Conservation (phyloP, 768 basidiomycete genomes). For the Boletus subcaerulescens region DNA sequence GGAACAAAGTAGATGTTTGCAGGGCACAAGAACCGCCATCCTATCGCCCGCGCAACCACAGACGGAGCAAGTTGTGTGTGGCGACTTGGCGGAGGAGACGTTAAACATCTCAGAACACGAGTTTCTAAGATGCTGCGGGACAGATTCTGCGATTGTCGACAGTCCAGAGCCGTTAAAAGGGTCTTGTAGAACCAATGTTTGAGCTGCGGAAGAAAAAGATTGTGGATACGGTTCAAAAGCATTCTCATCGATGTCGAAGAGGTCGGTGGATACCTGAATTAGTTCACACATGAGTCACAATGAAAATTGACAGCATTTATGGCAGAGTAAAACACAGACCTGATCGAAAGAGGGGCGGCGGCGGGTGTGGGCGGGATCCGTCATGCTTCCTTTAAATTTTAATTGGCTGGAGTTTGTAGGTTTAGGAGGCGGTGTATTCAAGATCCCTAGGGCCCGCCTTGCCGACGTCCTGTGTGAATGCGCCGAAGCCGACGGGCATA, state of each 20-base stretch:
- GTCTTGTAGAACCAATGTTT: slow-evolving; percentile 39
- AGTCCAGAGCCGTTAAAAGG: slow-evolving; percentile 39
- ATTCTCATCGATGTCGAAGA: slow-evolving; percentile 77
- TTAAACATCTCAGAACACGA: slow-evolving; percentile 25
- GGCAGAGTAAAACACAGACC: slow-evolving; percentile 28
- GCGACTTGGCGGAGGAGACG: slow-evolving; percentile 6
- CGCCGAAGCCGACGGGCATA: slow-evolving; percentile 27
- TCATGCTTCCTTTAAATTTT: slow-evolving; percentile 66
- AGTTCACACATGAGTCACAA: slow-evolving; percentile 14
- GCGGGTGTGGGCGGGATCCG: slow-evolving; percentile 61
- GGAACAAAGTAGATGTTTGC: slow-evolving; percentile 74
- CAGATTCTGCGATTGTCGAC: slow-evolving; percentile 33
- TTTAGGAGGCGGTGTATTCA: slow-evolving; percentile 67
- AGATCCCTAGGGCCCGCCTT: slow-evolving; percentile 35
- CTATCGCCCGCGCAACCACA: slow-evolving; percentile 48
- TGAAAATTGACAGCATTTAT: slow-evolving; percentile 8
- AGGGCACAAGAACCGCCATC: slow-evolving; percentile 71
- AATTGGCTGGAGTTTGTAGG: slow-evolving; percentile 50
- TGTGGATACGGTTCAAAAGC: slow-evolving; percentile 51
- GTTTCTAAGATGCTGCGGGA: slow-evolving; percentile 22
- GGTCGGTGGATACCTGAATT: slow-evolving; percentile 46
- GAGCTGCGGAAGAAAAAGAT: slow-evolving; percentile 33
- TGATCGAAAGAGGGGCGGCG: slow-evolving; percentile 41
- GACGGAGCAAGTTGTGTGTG: slow-evolving; percentile 52
- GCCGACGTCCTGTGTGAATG: slow-evolving; percentile 30